Conservation (phyloP, 2,329 filamentous ascomycete species). For the Colletotrichum musicola region DNA sequence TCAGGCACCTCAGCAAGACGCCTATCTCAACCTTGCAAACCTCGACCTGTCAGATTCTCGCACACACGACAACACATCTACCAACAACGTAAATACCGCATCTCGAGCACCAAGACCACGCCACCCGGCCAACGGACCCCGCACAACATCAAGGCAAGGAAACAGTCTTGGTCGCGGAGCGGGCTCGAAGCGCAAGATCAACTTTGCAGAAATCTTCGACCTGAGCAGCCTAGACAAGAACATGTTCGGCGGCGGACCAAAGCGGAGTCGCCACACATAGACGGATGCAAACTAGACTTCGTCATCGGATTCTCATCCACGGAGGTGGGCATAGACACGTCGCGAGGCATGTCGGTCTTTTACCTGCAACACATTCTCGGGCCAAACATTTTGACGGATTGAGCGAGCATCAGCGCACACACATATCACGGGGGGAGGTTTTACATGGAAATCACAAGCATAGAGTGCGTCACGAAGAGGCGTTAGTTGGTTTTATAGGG, state of each 20-base stretch:
- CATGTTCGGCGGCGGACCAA: slow-evolving; percentile 60
- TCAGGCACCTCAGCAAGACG: slow-evolving; percentile 59
- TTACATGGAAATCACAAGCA: slow-evolving; percentile 22
- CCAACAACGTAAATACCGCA: slow-evolving; percentile 41
- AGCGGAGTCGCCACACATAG: slow-evolving; percentile 64
- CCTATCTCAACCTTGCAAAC: slow-evolving; percentile 72
- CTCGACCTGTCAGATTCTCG: slow-evolving; percentile 69
- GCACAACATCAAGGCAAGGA: slow-evolving; percentile 36
- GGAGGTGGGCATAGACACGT: slow-evolving; percentile 11
- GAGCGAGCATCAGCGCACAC: slow-evolving; percentile 38
- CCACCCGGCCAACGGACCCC: slow-evolving; percentile 35
- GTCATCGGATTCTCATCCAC: slow-evolving; percentile 22
- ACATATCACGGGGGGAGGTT: neutral
- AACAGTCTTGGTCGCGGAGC: slow-evolving; percentile 71
- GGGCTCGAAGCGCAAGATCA: slow-evolving; percentile 79
- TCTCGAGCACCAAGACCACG: slow-evolving; percentile 34
- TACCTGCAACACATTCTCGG: slow-evolving; percentile 25
- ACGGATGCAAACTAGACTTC: neutral
- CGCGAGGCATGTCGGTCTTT: slow-evolving; percentile 8
- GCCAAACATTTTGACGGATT: slow-evolving; percentile 28
- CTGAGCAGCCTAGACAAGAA: slow-evolving; percentile 76
- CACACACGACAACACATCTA: slow-evolving; percentile 52
- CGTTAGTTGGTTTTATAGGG: slow-evolving; percentile 36
- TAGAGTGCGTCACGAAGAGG: slow-evolving; percentile 33
- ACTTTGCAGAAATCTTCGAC: slow-evolving; percentile 82